A percentile compares a stretch with the other conserved stretches of the same genome.
Evolutionary conservation across 306 rosid genomes (phyloP).

Genomic region (Arachis stenosperma): DNA sequence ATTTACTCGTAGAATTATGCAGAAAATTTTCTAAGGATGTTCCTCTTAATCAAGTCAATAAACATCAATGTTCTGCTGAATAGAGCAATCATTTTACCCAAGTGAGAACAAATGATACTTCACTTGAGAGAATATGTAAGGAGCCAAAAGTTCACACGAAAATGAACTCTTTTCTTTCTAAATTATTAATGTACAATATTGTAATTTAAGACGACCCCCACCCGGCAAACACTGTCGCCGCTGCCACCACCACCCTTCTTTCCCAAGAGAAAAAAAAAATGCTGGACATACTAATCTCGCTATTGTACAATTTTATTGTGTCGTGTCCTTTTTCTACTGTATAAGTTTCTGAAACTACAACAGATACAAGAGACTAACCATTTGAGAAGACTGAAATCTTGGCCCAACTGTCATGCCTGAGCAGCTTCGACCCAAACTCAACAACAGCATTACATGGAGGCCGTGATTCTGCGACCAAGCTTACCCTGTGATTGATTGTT

Average conservation of each 20-base stretch:
- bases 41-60: no score
- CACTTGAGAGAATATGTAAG: conserved; percentile 11
- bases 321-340: conserved; percentile 30
- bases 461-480: background rate
- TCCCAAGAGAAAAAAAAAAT: conserved; percentile 9
- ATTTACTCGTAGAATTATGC: no score
- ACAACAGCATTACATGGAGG: background rate
- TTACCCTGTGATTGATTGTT: conserved; percentile 29
- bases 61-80: no score
- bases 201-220: conserved; percentile 3
- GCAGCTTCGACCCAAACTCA: conserved; percentile 32
- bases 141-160: conserved; percentile 25
- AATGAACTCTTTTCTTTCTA: background rate
- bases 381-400: background rate
- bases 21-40: no score
- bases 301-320: conserved; percentile 42
- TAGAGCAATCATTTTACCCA: background rate
- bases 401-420: conserved; percentile 13
- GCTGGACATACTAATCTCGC: conserved; percentile 33
- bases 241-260: no score
- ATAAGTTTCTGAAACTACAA: conserved; percentile 32
- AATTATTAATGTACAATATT: conserved; percentile 38
- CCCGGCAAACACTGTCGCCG: background rate
- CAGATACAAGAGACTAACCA: conserved; percentile 19
- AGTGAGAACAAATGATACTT: background rate